A percentile compares a stretch with the other conserved stretches of the same genome.
These are phyloP conservation scores for Trichoderma arundinaceum DNA, from an alignment of 2,329 filamentous ascomycete species.

Conservation along the genomic window DNA sequence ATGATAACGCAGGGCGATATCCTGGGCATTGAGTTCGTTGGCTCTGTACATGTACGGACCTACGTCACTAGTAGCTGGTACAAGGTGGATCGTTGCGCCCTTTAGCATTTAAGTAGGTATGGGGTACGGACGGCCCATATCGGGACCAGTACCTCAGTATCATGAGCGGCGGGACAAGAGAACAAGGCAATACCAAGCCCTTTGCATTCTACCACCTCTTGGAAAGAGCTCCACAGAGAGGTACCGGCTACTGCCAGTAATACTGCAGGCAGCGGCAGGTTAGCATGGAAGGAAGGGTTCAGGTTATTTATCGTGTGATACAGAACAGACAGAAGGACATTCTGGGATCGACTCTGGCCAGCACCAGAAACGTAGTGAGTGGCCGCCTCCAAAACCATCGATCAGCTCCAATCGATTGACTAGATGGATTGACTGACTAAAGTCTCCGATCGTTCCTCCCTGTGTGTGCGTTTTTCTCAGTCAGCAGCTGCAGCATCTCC, in stretches of 20 bases:
- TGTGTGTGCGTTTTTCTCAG: conserved; percentile 7
- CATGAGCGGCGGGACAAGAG: background rate
- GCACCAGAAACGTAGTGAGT: no score
- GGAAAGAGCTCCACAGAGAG: background rate
- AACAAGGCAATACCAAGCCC: background rate
- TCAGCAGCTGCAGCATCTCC: background rate
- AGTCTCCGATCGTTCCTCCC: background rate
- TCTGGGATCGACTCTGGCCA: background rate
- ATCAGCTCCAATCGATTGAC: background rate
- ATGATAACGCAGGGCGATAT: conserved; percentile 20
- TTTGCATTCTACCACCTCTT: background rate
- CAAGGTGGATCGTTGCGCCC: background rate
- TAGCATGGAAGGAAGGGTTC: no score
- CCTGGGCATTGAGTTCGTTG: background rate
- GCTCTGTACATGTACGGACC: background rate
- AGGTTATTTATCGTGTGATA: no score
- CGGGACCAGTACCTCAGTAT: background rate
- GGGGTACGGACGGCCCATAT: background rate
- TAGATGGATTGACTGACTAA: background rate
- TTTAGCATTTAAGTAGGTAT: background rate
- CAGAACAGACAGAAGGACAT: no score
- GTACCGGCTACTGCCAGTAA: background rate
- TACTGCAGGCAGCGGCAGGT: no score
- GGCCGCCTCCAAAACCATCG: background rate
- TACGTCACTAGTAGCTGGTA: conserved; percentile 26